Evolutionary conservation across 2,329 filamentous ascomycete species (phyloP).

Genomic region (Fusarium nelsonii): DNA sequence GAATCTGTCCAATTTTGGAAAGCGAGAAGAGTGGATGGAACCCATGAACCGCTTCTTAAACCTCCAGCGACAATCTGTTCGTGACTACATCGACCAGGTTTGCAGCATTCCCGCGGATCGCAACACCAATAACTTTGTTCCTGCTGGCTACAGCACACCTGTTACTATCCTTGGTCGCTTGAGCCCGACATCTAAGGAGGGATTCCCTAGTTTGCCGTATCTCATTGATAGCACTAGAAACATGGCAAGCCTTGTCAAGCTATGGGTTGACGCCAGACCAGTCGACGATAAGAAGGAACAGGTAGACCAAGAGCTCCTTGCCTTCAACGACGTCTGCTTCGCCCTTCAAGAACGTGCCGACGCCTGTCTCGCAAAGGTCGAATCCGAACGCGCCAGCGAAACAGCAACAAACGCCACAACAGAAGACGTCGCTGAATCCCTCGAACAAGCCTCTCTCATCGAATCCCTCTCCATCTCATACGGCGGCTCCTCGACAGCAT

Average conservation of each 20-base stretch:
- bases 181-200: slow-evolving; percentile 84
- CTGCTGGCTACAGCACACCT: slow-evolving; percentile 91
- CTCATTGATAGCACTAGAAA: slow-evolving; percentile 90
- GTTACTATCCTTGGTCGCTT: slow-evolving; percentile 88
- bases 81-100: slow-evolving; percentile 86
- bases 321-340: slow-evolving; percentile 66
- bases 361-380: slow-evolving; percentile 64
- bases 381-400: slow-evolving; percentile 59
- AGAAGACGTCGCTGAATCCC: slow-evolving; percentile 60
- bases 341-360: slow-evolving; percentile 64
- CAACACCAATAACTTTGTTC: slow-evolving; percentile 71
- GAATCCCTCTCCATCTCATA: slow-evolving; percentile 52
- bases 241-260: slow-evolving; percentile 83
- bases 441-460: slow-evolving; percentile 60
- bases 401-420: slow-evolving; percentile 46
- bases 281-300: slow-evolving; percentile 52
- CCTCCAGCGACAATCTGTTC: slow-evolving; percentile 82
- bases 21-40: slow-evolving; percentile 99
- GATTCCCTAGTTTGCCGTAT: slow-evolving; percentile 92
- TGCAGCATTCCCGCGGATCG: slow-evolving; percentile 84
- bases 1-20: slow-evolving; percentile 91
- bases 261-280: slow-evolving; percentile 75
- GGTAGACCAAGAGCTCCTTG: slow-evolving; percentile 63
- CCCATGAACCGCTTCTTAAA: slow-evolving; percentile 93
- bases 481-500: slow-evolving; percentile 44